Evolutionary conservation across 495 filamentous ascomycete genomes (phyloP).

Genomic region (Penicillium flavigenum): DNA sequence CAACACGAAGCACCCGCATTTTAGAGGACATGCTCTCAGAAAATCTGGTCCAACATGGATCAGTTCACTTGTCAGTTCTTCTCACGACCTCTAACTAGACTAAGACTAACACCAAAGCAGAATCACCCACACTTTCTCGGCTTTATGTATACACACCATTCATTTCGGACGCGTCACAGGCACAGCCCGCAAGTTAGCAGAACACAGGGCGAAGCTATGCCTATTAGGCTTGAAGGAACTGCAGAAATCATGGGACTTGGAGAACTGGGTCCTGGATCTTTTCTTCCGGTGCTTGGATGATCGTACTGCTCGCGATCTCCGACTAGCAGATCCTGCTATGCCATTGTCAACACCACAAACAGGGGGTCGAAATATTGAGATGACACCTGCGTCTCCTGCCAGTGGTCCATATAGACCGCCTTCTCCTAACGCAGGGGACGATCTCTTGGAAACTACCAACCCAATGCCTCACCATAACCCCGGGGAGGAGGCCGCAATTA

Average conservation of each 20-base stretch:
- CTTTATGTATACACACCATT: conserved; percentile 50
- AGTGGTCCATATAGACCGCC: neutral
- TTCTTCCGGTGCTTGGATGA: conserved; percentile 49
- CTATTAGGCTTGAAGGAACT: conserved; percentile 47
- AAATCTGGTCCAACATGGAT: conserved; percentile 45
- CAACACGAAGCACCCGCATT: conserved; percentile 44
- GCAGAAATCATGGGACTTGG: conserved; percentile 50
- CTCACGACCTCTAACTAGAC: too few relatives aligned
- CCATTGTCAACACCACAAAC: conserved; percentile 7
- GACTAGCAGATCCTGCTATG: conserved; percentile 22
- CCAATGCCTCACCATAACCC: neutral
- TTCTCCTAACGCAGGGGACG: conserved; percentile 1
- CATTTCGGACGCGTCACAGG: conserved; percentile 38
- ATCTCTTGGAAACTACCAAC: neutral
- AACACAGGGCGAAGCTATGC: conserved; percentile 48
- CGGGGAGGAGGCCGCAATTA: conserved; percentile 18
- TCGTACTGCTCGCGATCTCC: conserved; percentile 42
- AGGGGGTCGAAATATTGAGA: neutral
- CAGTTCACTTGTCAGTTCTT: conserved; percentile 42
- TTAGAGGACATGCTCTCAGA: conserved; percentile 50
- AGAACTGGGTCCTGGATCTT: conserved; percentile 47
- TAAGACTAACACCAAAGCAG: conserved; percentile 19
- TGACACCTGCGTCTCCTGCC: neutral
- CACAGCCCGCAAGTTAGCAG: conserved; percentile 44
- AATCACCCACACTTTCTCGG: conserved; percentile 49